Conservation (phyloP, 257 asterid genomes). For the Plantago major region DNA sequence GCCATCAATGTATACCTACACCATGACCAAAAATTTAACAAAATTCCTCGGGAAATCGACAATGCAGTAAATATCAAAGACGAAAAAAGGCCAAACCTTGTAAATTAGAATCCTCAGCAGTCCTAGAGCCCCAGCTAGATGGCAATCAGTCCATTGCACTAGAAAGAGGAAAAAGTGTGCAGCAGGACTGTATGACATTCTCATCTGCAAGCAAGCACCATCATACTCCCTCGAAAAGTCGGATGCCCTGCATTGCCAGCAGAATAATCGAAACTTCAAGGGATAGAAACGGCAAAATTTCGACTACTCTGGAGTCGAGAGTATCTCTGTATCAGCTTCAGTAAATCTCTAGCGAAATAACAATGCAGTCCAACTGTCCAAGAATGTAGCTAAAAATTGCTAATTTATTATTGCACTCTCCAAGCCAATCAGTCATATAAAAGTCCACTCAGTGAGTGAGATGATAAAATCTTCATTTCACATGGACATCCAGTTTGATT, state of each 20-base stretch:
- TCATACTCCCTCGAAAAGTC: slow-evolving; percentile 81
- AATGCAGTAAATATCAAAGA: not conserved
- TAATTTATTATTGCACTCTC: not conserved
- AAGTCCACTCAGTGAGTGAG: no score
- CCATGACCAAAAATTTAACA: slow-evolving; percentile 13
- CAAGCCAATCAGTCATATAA: no score
- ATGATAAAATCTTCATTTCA: no score
- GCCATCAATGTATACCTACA: slow-evolving; percentile 89
- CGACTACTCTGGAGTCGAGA: not conserved
- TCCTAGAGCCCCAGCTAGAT: slow-evolving; percentile 96
- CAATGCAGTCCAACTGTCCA: not conserved
- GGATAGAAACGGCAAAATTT: slow-evolving; percentile 1
- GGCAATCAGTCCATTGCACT: slow-evolving; percentile 92
- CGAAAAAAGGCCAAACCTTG: slow-evolving; percentile 44
- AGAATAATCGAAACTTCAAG: slow-evolving; percentile 5
- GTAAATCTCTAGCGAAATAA: not conserved
- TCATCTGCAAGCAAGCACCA: slow-evolving; percentile 93
- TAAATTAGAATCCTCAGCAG: slow-evolving; percentile 79
- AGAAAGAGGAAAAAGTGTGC: slow-evolving; percentile 86
- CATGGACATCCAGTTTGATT: no score
- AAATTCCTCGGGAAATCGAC: not conserved
- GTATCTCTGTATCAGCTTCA: not conserved
- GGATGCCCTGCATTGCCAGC: slow-evolving; percentile 61
- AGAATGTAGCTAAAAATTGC: slow-evolving; percentile 4
- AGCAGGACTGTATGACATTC: slow-evolving; percentile 94